Evolutionary conservation across 2,329 filamentous ascomycete species (phyloP).

Genomic region (Epichloe glyceriae): DNA sequence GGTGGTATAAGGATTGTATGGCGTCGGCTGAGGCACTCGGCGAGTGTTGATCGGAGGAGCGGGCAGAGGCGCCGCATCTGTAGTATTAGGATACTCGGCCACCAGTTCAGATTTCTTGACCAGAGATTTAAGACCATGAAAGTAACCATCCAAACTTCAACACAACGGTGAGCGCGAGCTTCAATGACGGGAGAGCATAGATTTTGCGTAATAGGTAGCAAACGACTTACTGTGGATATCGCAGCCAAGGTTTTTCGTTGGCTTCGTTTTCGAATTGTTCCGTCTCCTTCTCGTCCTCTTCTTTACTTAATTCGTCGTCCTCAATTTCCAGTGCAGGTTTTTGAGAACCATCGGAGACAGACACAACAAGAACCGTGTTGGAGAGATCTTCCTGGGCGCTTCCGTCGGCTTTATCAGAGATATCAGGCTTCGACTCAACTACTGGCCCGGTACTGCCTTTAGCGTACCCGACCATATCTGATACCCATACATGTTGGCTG

Average conservation of each 20-base stretch:
- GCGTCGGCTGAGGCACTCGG: constrained; percentile 28
- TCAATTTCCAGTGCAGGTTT: constrained; percentile 9
- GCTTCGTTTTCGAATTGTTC: constrained; percentile 18
- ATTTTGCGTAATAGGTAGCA: no score
- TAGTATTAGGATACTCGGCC: constrained; percentile 56
- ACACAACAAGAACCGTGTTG: not conserved
- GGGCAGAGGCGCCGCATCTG: constrained; percentile 20
- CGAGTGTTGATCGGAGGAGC: constrained; percentile 20
- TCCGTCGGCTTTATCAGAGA: not conserved
- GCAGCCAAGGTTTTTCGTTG: constrained; percentile 26
- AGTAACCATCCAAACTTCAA: constrained; percentile 64
- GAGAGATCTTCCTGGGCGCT: not conserved
- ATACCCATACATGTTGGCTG: constrained; percentile 12
- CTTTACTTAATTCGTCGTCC: constrained; percentile 12
- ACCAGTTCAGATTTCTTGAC: constrained; percentile 49
- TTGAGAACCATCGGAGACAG: not conserved
- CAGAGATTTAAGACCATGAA: constrained; percentile 61
- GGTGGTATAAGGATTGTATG: constrained; percentile 58
- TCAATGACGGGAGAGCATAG: not conserved
- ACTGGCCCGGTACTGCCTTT: not conserved
- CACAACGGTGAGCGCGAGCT: not conserved
- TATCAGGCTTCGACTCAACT: not conserved
- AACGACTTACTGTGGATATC: constrained; percentile 23
- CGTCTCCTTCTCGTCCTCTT: constrained; percentile 17
- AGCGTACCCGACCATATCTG: constrained; percentile 2